A percentile compares a stretch with the other conserved stretches of the same genome.
Conservation (phyloP, 2,329 filamentous ascomycete genomes). For the Ceratocystis albifundus region DNA sequence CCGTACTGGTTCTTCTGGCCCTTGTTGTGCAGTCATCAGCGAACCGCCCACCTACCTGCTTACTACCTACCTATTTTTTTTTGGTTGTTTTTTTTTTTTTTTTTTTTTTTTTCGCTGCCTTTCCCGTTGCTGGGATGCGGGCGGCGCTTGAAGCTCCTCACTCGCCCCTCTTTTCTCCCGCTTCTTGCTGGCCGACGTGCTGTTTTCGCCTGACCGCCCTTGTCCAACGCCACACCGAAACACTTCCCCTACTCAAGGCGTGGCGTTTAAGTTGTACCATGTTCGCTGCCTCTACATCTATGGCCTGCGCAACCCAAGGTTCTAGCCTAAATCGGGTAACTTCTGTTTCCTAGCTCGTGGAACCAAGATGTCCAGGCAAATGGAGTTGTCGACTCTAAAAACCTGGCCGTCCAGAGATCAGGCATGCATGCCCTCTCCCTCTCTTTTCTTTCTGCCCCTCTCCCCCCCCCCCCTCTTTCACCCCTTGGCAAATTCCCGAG, state of each 20-base stretch:
- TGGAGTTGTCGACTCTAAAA: too few species aligned
- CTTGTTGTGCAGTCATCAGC: too few species aligned
- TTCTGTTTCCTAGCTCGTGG: background rate
- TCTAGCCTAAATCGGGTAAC: background rate
- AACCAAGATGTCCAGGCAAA: background rate
- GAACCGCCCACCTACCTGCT: too few species aligned
- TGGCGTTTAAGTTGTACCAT: conserved; percentile 4
- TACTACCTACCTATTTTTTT: too few species aligned
- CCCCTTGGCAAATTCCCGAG: background rate
- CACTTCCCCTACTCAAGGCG: background rate
- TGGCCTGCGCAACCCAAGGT: background rate
- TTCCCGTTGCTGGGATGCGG: background rate
- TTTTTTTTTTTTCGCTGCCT: too few species aligned
- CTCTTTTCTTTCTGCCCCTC: too few species aligned
- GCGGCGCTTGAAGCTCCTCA: conserved; percentile 3
- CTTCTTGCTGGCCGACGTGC: conserved; percentile 14
- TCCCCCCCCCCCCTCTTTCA: too few species aligned
- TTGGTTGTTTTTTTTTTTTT: too few species aligned
- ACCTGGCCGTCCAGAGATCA: too few species aligned
- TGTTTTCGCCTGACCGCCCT: conserved; percentile 3
- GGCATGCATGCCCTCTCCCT: too few species aligned
- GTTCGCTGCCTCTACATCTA: background rate
- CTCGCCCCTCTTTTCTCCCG: background rate
- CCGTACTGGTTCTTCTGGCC: too few species aligned
- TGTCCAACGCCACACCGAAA: conserved; percentile 17